phyloP scores from a whole-genome alignment of 106 monocot species.

The Dendrobium nobile region DNA sequence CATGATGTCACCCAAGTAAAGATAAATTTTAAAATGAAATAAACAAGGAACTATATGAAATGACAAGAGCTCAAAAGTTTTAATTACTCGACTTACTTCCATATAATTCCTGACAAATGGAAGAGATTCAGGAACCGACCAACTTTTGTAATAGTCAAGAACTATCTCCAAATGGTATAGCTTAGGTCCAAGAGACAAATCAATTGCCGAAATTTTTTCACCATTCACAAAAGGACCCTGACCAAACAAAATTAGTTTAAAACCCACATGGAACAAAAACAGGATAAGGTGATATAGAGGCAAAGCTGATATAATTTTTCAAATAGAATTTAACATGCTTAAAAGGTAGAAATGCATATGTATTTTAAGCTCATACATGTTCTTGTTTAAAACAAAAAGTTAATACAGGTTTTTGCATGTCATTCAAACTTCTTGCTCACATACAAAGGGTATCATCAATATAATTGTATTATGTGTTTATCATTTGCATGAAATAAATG shows the following conservation, averaged over 20 bases:
- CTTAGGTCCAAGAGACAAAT: slow-evolving; percentile 88
- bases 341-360: background rate
- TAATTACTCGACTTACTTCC: slow-evolving; percentile 34
- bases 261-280: background rate
- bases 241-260: background rate
- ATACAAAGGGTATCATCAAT: too few species aligned
- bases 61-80: background rate
- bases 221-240: slow-evolving; percentile 85
- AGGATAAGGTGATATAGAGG: background rate
- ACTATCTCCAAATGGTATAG: slow-evolving; percentile 90
- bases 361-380: background rate
- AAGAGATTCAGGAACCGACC: slow-evolving; percentile 84
- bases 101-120: slow-evolving; percentile 52
- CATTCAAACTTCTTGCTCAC: too few species aligned
- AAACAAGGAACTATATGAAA: background rate
- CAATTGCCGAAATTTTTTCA: slow-evolving; percentile 51
- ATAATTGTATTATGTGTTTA: too few species aligned
- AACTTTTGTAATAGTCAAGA: slow-evolving; percentile 78
- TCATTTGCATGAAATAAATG: too few species aligned
- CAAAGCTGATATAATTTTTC: background rate
- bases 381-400: background rate
- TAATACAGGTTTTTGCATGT: background rate
- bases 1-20: background rate
- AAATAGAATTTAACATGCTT: background rate
- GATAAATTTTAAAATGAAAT: background rate